Conservation (phyloP, 1,284 basidiomycete genomes). For the Ganoderma meredithae region DNA sequence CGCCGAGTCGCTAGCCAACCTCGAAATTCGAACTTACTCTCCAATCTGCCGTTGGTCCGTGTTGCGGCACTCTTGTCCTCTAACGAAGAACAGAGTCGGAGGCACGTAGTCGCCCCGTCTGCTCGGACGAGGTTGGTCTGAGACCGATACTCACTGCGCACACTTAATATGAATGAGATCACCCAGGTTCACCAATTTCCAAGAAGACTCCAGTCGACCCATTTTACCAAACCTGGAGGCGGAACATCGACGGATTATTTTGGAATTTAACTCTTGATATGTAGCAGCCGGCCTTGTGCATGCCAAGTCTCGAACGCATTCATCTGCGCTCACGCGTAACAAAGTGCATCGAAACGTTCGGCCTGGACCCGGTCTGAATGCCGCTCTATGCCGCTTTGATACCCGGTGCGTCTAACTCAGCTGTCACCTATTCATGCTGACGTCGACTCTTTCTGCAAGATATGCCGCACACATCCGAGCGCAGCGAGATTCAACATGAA, state of each 20-base stretch:
- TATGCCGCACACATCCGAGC: not conserved
- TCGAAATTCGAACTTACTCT: not conserved
- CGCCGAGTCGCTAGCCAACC: not conserved
- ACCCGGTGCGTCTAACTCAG: not conserved
- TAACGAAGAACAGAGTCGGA: not conserved
- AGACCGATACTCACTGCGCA: constrained; percentile 1
- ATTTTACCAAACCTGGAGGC: not conserved
- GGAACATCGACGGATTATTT: not conserved
- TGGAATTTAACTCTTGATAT: not conserved
- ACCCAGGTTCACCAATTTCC: not conserved
- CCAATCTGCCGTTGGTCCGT: not conserved
- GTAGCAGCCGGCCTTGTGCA: not conserved
- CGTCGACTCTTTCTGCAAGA: not conserved
- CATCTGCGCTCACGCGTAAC: not conserved
- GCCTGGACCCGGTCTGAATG: not conserved
- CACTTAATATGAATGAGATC: not conserved
- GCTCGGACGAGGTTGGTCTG: not conserved
- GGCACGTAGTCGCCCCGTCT: not conserved
- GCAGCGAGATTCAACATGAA: too few relatives aligned
- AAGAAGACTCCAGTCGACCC: not conserved
- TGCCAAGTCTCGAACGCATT: not conserved
- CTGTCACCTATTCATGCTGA: not conserved
- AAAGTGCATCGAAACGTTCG: not conserved
- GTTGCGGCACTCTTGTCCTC: not conserved
- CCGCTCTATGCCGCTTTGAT: not conserved